Percentiles rank a stretch among this genome's conserved stretches.
phyloP scores from a whole-genome alignment of 352 stramenopile genomes.

The Globisporangium irregulare region DNA sequence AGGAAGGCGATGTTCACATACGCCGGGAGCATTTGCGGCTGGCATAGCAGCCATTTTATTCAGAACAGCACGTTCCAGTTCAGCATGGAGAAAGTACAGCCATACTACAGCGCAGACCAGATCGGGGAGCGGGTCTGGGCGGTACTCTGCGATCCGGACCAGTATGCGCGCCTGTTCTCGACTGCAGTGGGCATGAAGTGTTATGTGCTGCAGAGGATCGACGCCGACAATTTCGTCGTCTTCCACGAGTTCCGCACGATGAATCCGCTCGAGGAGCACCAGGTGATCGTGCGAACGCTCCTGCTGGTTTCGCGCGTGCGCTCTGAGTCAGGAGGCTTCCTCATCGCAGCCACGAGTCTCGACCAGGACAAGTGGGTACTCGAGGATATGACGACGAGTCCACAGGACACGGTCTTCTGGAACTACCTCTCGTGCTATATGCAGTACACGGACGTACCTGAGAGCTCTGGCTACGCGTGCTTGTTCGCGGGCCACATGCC shows the following conservation, averaged over 20 bases:
- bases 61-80: constrained; percentile 10
- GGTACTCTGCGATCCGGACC: constrained; percentile 5
- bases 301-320: constrained; percentile 10
- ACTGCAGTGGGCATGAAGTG: constrained; percentile 12
- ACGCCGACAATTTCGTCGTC: constrained; percentile 16
- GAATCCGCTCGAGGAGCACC: constrained; percentile 1
- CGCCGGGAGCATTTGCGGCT: constrained; percentile 8
- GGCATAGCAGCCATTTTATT: constrained; percentile 1
- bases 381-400: not conserved
- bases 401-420: constrained; percentile 7
- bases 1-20: not conserved
- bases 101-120: not conserved
- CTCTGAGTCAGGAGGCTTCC: not conserved
- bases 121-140: constrained; percentile 6
- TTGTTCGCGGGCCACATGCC: not conserved
- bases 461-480: not conserved
- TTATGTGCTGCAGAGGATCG: constrained; percentile 12
- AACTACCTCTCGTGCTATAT: constrained; percentile 15
- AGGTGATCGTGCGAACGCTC: not conserved
- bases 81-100: constrained; percentile 9
- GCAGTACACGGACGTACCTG: not conserved
- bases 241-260: constrained; percentile 16
- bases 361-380: constrained; percentile 4
- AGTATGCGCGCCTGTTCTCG: constrained; percentile 6
- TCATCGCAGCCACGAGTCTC: constrained; percentile 7